Base-by-base conservation (phyloP, 148 eudicot genomes). In the Nepenthes mirabilis region DNA sequence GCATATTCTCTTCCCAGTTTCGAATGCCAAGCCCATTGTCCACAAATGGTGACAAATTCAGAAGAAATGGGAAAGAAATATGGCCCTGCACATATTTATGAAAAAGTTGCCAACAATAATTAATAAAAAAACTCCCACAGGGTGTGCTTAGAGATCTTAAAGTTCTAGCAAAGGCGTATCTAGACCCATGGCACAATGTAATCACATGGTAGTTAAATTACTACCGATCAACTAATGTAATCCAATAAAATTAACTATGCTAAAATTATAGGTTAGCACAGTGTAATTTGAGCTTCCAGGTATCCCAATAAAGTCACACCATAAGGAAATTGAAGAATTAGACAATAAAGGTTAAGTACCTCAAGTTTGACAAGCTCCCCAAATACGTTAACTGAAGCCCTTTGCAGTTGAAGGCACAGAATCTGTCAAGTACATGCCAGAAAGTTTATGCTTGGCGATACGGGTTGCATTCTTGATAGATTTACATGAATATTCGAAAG, bases 351-450 rank as follows among this genome's bases (percentile, higher is more conserved):
- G 7, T 36, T 32, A 64, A 51, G 57, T 83, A 91, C 98, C 94
- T 73, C 78, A 70, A 82, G 73, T 74, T 91, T 91, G 56, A 80
- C 65, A 23, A 69, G 68, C 66, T 91, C 94, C 53, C 96, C 98
- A 64, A 75, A 80, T 58, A 68, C 49, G 70, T 86, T 82, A 57
- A 77, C 45, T 52, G 96, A 88, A 74, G 72, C 88, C 52, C 96
- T 88, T 67, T 91, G 96, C 37, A 91, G 75, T 65, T 91, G 90
- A 73, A 88, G 74, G 78, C 94, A 91, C 52, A 91, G 74, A 75
- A 91, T 79, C 96, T 91, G 84, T 68, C 43, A 60, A 62, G 59
- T 47, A 74, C 34, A 58, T 43, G 47, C 5, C 37, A 32, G 58
- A 36, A 55, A 7, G 12, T 34, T 55, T 12, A 55, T 10, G 36